Conservation (phyloP, 2,329 filamentous ascomycete genomes). For the Xylaria arbuscula region DNA sequence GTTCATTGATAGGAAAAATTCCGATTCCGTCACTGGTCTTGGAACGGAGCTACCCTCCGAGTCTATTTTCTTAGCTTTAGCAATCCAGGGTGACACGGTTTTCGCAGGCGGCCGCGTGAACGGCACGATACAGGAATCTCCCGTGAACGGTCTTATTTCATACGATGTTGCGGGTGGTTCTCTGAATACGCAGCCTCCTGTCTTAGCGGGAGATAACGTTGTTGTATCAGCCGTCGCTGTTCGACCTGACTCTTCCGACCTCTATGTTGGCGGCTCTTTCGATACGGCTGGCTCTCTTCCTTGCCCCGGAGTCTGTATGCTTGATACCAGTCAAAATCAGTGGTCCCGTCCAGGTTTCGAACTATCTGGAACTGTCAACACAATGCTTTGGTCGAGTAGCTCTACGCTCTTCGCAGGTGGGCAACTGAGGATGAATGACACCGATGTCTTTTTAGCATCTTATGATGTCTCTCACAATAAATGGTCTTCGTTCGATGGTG, state of each 20-base stretch:
- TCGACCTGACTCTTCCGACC: conserved; percentile 74
- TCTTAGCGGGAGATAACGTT: conserved; percentile 75
- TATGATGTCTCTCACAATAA: conserved; percentile 75
- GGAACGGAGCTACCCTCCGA: conserved; percentile 72
- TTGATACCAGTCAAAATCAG: conserved; percentile 74
- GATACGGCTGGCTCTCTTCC: conserved; percentile 82
- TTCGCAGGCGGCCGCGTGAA: conserved; percentile 86
- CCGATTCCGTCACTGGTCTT: conserved; percentile 75
- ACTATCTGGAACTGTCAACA: conserved; percentile 75
- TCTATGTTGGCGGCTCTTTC: conserved; percentile 91
- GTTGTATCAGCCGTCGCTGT: conserved; percentile 81
- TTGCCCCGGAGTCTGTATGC: conserved; percentile 85
- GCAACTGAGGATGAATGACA: conserved; percentile 75
- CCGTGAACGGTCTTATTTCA: conserved; percentile 78
- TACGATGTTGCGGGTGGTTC: conserved; percentile 77
- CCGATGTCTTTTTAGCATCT: conserved; percentile 73
- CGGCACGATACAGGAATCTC: conserved; percentile 72
- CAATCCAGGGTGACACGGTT: conserved; percentile 72
- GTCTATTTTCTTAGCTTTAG: conserved; percentile 80
- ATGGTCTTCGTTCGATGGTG: conserved; percentile 74
- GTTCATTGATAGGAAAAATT: conserved; percentile 81
- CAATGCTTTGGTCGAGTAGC: conserved; percentile 80
- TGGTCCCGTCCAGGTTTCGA: conserved; percentile 84
- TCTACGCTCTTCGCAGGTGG: conserved; percentile 81
- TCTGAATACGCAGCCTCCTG: conserved; percentile 78